Base-by-base conservation (phyloP, 202 grass and related monocot species). In the Cymbopogon flexuosus region DNA sequence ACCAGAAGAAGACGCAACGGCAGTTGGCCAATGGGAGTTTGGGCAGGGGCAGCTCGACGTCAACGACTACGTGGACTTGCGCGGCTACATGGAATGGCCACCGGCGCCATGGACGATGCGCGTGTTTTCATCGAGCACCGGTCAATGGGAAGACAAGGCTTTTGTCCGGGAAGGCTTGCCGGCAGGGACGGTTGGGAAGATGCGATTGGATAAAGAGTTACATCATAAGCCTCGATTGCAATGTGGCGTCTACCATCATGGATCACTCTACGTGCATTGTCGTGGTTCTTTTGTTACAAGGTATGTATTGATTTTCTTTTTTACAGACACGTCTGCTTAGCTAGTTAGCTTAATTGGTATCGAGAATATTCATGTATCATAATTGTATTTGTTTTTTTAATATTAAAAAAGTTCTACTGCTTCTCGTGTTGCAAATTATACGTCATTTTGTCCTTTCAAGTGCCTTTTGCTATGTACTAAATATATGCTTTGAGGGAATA, bases 211-310 rank as follows among this genome's bases (percentile, higher is more conserved):
- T 68, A 1, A 11, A 10, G 40, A 42, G 40, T 0, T 1, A 6
- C 4, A 0, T 41, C 2, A 4, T 3, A 39, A 64, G n/a, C 40
- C 9, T 1, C 47, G 23, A 3, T 1, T 7, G 6, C 23, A 15
- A 11, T 78, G 64, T 13, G 33, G 16, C 10, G 51, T 76, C 13
- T 72, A 72, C 3, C 19, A 15, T 1, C 18, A 13, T 4, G 68
- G 23, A 72, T 8, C 43, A 0, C 76, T 79, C 3, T 85, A 79
- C 1, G 72, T 78, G 11, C 83, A 73, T 18, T 79, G 68, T 1
- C 58, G 31, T 12, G 68, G 59, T 45, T 37, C 11, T 22, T 73
- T 85, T 15, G 24, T 85, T 0, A 2, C 27, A 2, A 73, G 76
- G 76, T 73, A 77, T 18, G 12, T 18, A 62, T 31, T 16, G 5